A percentile compares a stretch with the other conserved stretches of the same genome.
Evolutionary conservation across 2,329 filamentous ascomycete genomes (phyloP).

Genomic region (Colletotrichum kahawae): DNA sequence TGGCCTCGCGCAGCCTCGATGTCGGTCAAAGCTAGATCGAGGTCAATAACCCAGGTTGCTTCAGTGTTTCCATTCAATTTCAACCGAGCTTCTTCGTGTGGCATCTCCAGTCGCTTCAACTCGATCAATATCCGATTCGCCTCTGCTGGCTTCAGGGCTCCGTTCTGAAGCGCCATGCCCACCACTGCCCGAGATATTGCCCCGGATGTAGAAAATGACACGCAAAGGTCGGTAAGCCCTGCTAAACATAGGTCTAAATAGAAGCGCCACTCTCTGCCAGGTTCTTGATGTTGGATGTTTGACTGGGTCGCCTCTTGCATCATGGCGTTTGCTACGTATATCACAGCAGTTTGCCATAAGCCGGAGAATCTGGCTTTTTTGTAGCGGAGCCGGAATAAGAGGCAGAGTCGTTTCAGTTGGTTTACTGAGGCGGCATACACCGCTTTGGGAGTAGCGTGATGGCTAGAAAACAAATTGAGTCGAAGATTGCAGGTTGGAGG

Average conservation of each 20-base stretch:
- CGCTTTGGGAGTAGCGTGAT: not conserved
- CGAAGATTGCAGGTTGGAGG: not conserved
- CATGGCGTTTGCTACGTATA: constrained; percentile 7
- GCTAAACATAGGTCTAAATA: not conserved
- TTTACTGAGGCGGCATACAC: not conserved
- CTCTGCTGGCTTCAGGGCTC: not conserved
- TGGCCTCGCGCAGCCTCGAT: not conserved
- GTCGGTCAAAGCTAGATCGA: not conserved
- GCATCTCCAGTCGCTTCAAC: not conserved
- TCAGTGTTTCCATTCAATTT: not conserved
- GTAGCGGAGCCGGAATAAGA: not conserved
- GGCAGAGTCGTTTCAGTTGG: constrained; percentile 3
- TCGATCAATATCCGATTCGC: not conserved
- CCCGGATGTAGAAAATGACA: not conserved
- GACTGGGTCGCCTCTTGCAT: not conserved
- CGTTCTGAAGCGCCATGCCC: not conserved
- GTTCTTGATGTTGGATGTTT: no score
- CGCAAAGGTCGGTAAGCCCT: not conserved
- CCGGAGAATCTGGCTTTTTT: not conserved
- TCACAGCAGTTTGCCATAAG: not conserved
- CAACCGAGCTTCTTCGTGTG: not conserved
- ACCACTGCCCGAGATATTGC: not conserved
- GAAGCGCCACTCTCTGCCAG: not conserved
- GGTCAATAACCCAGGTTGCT: not conserved
- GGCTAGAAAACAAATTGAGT: not conserved